Conservation (phyloP, 225 moss, liverwort and hornwort genomes). For the Marchantia paleacea region DNA sequence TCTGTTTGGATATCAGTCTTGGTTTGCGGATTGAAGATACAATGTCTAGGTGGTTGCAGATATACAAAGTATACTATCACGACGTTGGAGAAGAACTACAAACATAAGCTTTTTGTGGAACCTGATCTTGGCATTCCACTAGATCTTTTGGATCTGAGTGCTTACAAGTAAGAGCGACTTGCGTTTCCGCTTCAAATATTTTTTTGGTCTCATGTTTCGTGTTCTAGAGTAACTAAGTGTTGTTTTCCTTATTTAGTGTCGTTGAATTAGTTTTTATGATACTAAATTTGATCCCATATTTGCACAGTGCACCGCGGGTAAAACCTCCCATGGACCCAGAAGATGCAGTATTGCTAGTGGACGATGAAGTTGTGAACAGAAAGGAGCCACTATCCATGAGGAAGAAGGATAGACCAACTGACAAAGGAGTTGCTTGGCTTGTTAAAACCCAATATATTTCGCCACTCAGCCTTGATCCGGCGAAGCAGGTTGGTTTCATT, state of each 20-base stretch:
- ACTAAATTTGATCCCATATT: background rate
- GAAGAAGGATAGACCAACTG: constrained; percentile 98
- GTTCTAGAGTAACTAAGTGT: background rate
- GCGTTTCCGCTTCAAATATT: background rate
- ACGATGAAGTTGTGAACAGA: constrained; percentile 84
- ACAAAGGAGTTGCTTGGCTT: constrained; percentile 99
- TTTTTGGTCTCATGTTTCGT: background rate
- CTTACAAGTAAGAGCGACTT: constrained; percentile 69
- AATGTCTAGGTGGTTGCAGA: constrained; percentile 49
- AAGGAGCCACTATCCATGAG: constrained; percentile 66
- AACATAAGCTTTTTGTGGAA: constrained; percentile 90
- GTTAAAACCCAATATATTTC: constrained; percentile 99
- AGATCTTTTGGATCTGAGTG: constrained; percentile 96
- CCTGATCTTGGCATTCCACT: constrained; percentile 92
- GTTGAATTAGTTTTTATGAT: background rate
- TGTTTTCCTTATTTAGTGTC: background rate
- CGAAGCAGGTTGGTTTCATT: constrained; percentile 71
- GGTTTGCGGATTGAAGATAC: constrained; percentile 17
- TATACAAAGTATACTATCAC: constrained; percentile 92
- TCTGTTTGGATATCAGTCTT: background rate
- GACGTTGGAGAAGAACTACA: constrained; percentile 85
- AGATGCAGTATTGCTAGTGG: constrained; percentile 76
- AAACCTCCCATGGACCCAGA: constrained; percentile 69
- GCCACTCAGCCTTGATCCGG: constrained; percentile 94
- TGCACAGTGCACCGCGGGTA: constrained; percentile 69